Conservation (phyloP, 2,329 filamentous ascomycete genomes). For the Aspergillus tanneri region DNA sequence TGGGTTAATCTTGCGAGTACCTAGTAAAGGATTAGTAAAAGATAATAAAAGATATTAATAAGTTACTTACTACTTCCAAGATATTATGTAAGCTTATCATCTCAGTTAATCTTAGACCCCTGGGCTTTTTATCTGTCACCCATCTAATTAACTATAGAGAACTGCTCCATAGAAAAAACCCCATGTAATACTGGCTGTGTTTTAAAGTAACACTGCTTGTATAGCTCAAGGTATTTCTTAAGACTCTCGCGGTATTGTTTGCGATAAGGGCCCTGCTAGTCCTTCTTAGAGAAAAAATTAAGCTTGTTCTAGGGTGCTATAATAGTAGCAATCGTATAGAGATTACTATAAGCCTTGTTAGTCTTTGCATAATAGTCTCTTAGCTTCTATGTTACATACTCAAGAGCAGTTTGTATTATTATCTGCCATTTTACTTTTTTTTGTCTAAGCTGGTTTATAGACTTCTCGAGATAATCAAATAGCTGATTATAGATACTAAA, state of each 20-base stretch:
- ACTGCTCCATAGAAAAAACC: background rate
- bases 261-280: background rate
- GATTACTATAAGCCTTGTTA: constrained; percentile 4
- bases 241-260: background rate
- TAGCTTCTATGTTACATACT: constrained; percentile 11
- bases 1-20: background rate
- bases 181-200: background rate
- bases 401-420: constrained; percentile 11
- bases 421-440: constrained; percentile 18
- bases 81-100: background rate
- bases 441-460: background rate
- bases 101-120: background rate
- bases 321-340: background rate
- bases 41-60: background rate
- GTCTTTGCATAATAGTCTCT: constrained; percentile 14
- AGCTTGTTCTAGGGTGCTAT: constrained; percentile 13
- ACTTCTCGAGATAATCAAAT: background rate
- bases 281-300: constrained; percentile 19
- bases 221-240: background rate
- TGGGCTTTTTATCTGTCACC: too few relatives aligned
- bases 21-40: background rate
- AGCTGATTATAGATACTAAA: constrained; percentile 12
- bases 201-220: background rate
- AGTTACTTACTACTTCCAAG: background rate
- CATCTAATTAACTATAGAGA: background rate